Evolutionary conservation across 805 yeast species (phyloP), one percentile per base, ranked within the genome.

Genomic region (Teunomyces atbi): DNA sequence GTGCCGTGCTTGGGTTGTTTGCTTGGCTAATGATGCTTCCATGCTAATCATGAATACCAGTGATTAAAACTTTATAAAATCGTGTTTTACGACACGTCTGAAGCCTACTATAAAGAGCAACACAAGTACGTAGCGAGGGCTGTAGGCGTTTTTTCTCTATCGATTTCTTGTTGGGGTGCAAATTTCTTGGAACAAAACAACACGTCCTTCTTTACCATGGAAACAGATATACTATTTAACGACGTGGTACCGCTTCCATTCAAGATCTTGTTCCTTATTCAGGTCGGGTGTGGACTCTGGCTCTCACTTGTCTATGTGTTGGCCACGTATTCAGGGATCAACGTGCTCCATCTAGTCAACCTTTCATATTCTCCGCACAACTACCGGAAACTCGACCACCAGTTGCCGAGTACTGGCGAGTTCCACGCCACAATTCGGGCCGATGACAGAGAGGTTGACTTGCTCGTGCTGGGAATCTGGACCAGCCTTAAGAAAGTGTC

Each of bases 1-100:
- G 27, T 20, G n/a, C 11, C 28, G 35, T 27, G 28, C 40, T 42
- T 32, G 35, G 18, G 30, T 15, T 45, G 45, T 44, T 47, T 38
- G 12, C 5, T 10, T 27, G 61, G 74, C 79, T 75, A 55, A 62
- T 77, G 81, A 77, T 76, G 80, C 58, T 67, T 64, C 71, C 73
- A 79, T 80, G 84, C 84, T 80, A 80, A 79, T 79, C 83, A 77
- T 80, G 84, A 79, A 51, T 47, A 60, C 64, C 55, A 52, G 51
- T 73, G 78, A 73, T 73, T 73, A 69, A 60, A 71, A 56, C 57
- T 47, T 64, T 58, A 50, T 49, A 42, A 58, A 62, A 62, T 60
- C 70, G 66, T 61, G 59, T 49, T 45, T 40, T 40, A 35, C 26
- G 49, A 38, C 51, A 47, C 66, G 72, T 60, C 71, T 68, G 72